Evolutionary conservation across 306 rosid genomes (phyloP).

Genomic region (Malus orientalis): DNA sequence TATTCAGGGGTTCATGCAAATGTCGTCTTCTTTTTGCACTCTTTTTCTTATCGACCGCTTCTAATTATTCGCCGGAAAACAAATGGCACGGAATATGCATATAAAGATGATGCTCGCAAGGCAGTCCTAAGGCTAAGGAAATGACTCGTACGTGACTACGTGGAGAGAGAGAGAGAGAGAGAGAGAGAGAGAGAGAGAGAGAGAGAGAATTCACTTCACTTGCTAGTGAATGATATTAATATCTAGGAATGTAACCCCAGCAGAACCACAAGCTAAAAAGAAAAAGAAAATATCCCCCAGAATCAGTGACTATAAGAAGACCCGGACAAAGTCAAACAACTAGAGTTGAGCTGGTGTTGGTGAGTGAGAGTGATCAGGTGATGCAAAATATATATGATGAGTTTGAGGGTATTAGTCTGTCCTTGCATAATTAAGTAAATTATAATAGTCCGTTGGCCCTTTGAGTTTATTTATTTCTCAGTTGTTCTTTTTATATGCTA

Average conservation of each 20-base stretch:
- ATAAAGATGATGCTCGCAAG: conserved; percentile 39
- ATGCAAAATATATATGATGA: not conserved
- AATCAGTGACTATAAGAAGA: conserved; percentile 28
- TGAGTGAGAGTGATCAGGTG: not conserved
- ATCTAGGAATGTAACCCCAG: too few species aligned
- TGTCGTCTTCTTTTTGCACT: not conserved
- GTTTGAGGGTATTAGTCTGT: too few species aligned
- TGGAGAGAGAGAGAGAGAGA: not conserved
- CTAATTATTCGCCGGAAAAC: conserved; percentile 32
- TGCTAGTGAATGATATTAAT: too few species aligned
- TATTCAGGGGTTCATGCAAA: conserved; percentile 2
- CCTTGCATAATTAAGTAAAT: too few species aligned
- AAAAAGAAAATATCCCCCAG: conserved; percentile 25
- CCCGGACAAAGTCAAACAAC: conserved; percentile 22
- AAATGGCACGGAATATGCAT: conserved; percentile 24
- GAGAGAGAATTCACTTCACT: too few species aligned
- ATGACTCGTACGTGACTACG: not conserved
- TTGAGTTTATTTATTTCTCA: not conserved
- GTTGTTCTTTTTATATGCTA: not conserved
- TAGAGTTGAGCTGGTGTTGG: not conserved
- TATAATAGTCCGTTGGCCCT: too few species aligned
- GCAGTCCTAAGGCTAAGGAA: not conserved
- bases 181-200: not conserved
- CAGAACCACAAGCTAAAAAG: too few species aligned
- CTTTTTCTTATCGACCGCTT: not conserved